A percentile compares a stretch with the other conserved stretches of the same genome.
Evolutionary conservation across 257 asterid genomes (phyloP).

Genomic region (Ligustrum vulgare): DNA sequence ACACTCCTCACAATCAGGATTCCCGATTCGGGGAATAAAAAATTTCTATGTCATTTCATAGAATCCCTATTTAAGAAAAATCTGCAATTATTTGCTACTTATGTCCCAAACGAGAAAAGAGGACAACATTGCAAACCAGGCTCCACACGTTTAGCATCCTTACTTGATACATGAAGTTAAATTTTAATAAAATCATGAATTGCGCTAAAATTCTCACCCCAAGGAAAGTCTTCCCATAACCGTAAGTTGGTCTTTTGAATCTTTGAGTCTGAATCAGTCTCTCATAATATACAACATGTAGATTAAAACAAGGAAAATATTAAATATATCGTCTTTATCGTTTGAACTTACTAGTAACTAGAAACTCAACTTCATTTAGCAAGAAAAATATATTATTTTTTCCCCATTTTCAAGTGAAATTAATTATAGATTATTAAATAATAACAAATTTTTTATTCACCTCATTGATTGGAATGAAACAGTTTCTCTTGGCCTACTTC

Average conservation of each 20-base stretch:
- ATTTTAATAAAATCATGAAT: slow-evolving; percentile 14
- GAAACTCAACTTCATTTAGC: no score
- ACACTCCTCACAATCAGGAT: no score
- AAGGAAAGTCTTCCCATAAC: slow-evolving; percentile 47
- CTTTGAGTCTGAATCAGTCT: slow-evolving; percentile 12
- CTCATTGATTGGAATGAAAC: slow-evolving; percentile 1
- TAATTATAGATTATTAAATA: not conserved
- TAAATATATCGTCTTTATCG: no score
- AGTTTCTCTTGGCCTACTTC: not conserved
- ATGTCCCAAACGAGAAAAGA: not conserved
- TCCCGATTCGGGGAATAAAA: no score
- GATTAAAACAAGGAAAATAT: no score
- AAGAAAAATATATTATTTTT: no score
- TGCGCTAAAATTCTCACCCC: slow-evolving; percentile 29
- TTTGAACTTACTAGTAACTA: no score
- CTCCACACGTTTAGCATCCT: not conserved
- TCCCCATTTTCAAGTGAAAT: not conserved
- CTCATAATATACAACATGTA: not conserved
- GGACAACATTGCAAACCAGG: not conserved
- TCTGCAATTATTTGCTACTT: not conserved
- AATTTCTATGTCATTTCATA: not conserved
- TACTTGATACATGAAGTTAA: not conserved
- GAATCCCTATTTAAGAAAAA: not conserved
- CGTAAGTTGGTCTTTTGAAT: slow-evolving; percentile 28
- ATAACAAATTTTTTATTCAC: not conserved